phyloP scores from a whole-genome alignment of 75 land plant species.

The Pinus taeda region DNA sequence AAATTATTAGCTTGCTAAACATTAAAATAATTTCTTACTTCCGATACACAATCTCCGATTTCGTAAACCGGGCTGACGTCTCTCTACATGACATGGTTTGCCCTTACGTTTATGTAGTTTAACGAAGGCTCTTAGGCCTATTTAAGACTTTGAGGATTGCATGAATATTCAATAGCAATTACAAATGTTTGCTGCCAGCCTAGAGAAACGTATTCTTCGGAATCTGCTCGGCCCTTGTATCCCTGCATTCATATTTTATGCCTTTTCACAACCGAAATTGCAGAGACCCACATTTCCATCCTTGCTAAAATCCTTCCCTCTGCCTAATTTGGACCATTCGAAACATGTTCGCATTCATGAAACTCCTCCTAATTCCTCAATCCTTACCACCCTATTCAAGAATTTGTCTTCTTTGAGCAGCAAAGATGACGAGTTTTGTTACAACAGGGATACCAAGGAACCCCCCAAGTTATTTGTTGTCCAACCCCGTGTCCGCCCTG shows the following conservation, averaged over 20 bases:
- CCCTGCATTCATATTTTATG: background rate
- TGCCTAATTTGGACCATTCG: background rate
- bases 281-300: background rate
- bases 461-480: conserved; percentile 79
- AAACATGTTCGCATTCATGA: background rate
- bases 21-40: no score
- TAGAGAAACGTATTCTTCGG: background rate
- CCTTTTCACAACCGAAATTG: background rate
- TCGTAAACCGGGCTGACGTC: background rate
- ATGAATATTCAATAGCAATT: background rate
- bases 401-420: conserved; percentile 1
- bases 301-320: background rate
- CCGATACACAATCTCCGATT: background rate
- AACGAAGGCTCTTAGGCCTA: background rate
- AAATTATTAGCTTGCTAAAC: no score
- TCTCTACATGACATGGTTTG: background rate
- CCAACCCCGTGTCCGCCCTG: conserved; percentile 78
- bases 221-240: background rate
- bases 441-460: conserved; percentile 31
- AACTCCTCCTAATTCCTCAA: background rate
- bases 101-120: background rate
- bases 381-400: background rate
- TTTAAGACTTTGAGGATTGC: background rate
- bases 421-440: background rate
- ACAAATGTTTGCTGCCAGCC: conserved; percentile 1